Evolutionary conservation across 139 green algal species (phyloP).

Genomic region (Chlorella sp.): DNA sequence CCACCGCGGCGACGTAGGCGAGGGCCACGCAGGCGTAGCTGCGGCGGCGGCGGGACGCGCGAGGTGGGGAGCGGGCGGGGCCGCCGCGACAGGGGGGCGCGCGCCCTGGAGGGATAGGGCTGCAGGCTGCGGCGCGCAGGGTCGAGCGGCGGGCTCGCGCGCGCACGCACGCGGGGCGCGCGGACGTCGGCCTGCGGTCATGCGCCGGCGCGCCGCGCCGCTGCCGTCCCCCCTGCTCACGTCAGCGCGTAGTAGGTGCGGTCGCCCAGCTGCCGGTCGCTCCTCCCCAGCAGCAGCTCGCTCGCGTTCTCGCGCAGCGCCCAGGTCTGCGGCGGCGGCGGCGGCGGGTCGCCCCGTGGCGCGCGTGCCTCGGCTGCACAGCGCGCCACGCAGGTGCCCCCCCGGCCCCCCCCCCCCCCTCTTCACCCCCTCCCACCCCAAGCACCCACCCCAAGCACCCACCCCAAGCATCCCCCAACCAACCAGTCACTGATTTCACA

Average conservation of each 20-base stretch:
- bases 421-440: too few species aligned
- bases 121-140: background rate
- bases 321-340: background rate
- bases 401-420: too few species aligned
- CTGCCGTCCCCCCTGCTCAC: background rate
- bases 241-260: background rate
- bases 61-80: background rate
- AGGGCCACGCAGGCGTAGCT: background rate
- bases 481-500: background rate
- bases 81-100: background rate
- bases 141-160: background rate
- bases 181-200: constrained; percentile 17
- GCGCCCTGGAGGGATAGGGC: background rate
- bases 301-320: background rate
- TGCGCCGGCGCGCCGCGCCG: constrained; percentile 35
- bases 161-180: background rate
- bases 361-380: background rate
- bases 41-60: background rate
- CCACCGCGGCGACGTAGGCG: background rate
- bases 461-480: too few species aligned
- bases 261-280: background rate
- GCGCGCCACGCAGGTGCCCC: background rate
- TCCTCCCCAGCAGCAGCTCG: background rate
- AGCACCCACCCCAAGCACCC: too few species aligned
- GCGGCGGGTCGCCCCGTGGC: too few species aligned